These are phyloP conservation scores for Metschnikowia chrysomelidarum DNA, from an alignment of 805 yeast genomes.

Conservation along the genomic window DNA sequence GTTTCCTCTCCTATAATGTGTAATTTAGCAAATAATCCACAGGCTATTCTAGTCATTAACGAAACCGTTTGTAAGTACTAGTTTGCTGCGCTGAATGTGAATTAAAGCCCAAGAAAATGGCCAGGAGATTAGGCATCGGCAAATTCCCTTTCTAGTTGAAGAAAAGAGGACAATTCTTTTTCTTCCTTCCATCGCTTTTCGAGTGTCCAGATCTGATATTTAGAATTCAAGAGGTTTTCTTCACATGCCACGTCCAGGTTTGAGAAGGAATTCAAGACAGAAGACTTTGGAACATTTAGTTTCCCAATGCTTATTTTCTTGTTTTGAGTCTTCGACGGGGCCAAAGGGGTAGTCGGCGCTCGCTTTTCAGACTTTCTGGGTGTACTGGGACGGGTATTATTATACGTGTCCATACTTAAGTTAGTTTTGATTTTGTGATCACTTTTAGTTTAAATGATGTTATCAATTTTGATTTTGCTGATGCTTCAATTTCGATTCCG, in stretches of 20 bases:
- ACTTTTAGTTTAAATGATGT: too few species aligned
- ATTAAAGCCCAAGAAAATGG: not conserved
- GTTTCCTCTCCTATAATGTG: too few species aligned
- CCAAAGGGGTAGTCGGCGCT: slow-evolving; percentile 37
- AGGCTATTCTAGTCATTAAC: too few species aligned
- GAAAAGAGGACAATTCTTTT: slow-evolving; percentile 26
- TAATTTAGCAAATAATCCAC: too few species aligned
- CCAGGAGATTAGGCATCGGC: not conserved
- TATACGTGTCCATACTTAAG: too few species aligned
- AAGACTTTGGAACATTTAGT: slow-evolving; percentile 4
- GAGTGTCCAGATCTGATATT: slow-evolving; percentile 34
- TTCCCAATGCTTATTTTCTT: slow-evolving; percentile 19
- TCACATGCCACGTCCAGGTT: slow-evolving; percentile 6
- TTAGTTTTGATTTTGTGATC: too few species aligned
- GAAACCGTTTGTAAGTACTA: too few species aligned
- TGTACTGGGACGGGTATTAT: too few species aligned
- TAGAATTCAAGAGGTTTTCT: slow-evolving; percentile 22
- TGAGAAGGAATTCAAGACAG: slow-evolving; percentile 5
- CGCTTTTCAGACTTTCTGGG: slow-evolving; percentile 24
- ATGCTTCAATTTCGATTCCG: too few species aligned
- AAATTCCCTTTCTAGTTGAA: slow-evolving; percentile 27
- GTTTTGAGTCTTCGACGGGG: slow-evolving; percentile 26
- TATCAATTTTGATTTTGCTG: too few species aligned
- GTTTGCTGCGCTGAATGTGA: too few species aligned
- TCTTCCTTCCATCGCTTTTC: slow-evolving; percentile 22